These are phyloP conservation scores for Guillardia theta DNA, from an alignment of 78 protist species.

Conservation along the genomic window DNA sequence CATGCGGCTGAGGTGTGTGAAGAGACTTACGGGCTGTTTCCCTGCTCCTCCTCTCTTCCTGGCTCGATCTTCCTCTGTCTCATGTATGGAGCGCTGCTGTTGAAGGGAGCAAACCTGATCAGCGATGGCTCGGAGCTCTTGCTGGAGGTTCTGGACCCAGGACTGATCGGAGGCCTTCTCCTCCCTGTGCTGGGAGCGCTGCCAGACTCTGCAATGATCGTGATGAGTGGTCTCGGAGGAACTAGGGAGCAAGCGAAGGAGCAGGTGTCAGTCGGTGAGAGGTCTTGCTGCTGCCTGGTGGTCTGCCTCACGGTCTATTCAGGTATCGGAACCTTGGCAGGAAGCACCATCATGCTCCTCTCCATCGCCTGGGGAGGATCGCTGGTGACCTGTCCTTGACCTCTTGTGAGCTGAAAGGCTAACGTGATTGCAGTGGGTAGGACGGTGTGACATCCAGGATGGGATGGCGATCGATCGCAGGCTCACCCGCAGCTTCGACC, in stretches of 20 bases:
- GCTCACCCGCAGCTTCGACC: neutral
- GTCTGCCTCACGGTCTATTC: too few relatives aligned
- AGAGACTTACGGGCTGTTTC: conserved; percentile 14
- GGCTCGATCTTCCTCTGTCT: conserved; percentile 37
- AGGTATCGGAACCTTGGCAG: conserved; percentile 58
- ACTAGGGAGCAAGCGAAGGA: neutral
- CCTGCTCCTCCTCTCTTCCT: neutral
- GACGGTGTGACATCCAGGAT: conserved; percentile 51
- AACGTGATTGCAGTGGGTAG: neutral
- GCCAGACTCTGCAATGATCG: conserved; percentile 50
- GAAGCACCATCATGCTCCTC: conserved; percentile 54
- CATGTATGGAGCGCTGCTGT: conserved; percentile 55
- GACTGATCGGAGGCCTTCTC: conserved; percentile 48
- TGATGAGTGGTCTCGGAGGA: conserved; percentile 31
- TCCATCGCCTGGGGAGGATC: conserved; percentile 40
- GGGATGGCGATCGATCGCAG: conserved; percentile 28
- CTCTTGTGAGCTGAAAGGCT: neutral
- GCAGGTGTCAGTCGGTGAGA: neutral
- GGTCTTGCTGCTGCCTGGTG: too few relatives aligned
- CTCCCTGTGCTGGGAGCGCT: conserved; percentile 58
- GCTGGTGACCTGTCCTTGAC: neutral
- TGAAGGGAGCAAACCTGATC: conserved; percentile 57
- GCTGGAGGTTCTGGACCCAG: conserved; percentile 35
- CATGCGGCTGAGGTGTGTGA: neutral
- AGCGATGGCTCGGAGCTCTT: conserved; percentile 63